These are phyloP conservation scores for Diutina mesorugosa DNA, from an alignment of 1,139 yeast genomes.

Conservation along the genomic window DNA sequence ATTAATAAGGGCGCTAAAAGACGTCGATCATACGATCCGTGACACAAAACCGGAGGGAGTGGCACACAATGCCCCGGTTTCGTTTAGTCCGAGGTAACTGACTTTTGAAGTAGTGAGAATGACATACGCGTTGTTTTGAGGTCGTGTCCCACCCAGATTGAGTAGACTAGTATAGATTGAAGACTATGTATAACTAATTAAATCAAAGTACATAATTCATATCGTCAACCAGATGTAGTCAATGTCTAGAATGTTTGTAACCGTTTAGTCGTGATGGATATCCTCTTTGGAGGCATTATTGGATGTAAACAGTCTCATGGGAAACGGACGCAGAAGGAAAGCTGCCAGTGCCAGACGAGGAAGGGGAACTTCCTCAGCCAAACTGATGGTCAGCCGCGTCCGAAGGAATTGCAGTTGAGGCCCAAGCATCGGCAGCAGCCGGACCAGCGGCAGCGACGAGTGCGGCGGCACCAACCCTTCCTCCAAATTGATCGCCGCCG, in stretches of 20 bases:
- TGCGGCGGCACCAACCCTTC: slow-evolving; percentile 14
- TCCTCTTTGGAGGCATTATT: neutral
- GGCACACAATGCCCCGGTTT: no score
- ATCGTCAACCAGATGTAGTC: no score
- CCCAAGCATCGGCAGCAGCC: slow-evolving; percentile 6
- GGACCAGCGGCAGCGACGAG: slow-evolving; percentile 9
- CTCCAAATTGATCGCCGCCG: slow-evolving; percentile 16
- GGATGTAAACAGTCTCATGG: neutral
- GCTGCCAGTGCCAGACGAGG: neutral
- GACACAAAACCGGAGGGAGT: no score
- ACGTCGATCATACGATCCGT: no score
- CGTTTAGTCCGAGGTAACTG: no score
- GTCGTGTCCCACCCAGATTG: neutral
- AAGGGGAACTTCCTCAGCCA: slow-evolving; percentile 10
- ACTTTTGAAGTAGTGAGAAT: no score
- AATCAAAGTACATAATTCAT: no score
- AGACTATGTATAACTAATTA: no score
- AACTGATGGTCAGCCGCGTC: slow-evolving; percentile 27
- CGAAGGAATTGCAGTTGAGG: slow-evolving; percentile 15
- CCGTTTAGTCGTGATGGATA: neutral
- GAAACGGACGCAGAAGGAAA: slow-evolving; percentile 1
- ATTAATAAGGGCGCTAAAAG: no score
- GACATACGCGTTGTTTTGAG: no score
- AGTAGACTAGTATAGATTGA: no score
- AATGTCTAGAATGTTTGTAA: neutral